These are phyloP conservation scores for Cicer yamashitae DNA, from an alignment of 306 rosid genomes.

Conservation along the genomic window DNA sequence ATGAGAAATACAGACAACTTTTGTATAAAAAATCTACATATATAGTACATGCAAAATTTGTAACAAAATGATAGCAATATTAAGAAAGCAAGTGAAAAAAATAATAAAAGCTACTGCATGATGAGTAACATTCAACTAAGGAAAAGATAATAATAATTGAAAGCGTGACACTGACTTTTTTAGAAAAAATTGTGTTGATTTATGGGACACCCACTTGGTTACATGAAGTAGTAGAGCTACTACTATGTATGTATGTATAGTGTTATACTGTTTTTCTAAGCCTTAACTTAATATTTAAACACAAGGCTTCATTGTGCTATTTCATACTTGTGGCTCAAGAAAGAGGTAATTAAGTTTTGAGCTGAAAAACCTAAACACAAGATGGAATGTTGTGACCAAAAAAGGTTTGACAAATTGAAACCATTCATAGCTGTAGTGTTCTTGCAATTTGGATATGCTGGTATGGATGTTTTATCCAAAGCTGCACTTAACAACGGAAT, in stretches of 20 bases:
- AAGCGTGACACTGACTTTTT: slow-evolving; percentile 44
- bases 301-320: slow-evolving; percentile 7
- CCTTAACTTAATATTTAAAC: slow-evolving; percentile 37
- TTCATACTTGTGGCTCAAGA: slow-evolving; percentile 51
- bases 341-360: slow-evolving; percentile 13
- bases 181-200: slow-evolving; percentile 36
- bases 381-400: slow-evolving; percentile 46
- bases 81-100: slow-evolving; percentile 28
- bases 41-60: neutral
- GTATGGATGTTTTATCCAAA: slow-evolving; percentile 84
- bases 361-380: slow-evolving; percentile 7
- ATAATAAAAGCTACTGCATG: slow-evolving; percentile 56
- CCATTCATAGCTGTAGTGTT: slow-evolving; percentile 82
- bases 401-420: slow-evolving; percentile 50
- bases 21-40: neutral
- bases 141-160: slow-evolving; percentile 55
- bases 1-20: slow-evolving; percentile 14
- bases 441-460: slow-evolving; percentile 91
- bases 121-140: slow-evolving; percentile 50
- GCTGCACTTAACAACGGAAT: slow-evolving; percentile 89
- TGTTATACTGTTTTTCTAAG: neutral
- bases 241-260: slow-evolving; percentile 34
- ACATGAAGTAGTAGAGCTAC: slow-evolving; percentile 38
- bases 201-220: slow-evolving; percentile 41
- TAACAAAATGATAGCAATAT: neutral